phyloP scores from a whole-genome alignment of 768 basidiomycete species.

The Lactifluus hygrophoroides region DNA sequence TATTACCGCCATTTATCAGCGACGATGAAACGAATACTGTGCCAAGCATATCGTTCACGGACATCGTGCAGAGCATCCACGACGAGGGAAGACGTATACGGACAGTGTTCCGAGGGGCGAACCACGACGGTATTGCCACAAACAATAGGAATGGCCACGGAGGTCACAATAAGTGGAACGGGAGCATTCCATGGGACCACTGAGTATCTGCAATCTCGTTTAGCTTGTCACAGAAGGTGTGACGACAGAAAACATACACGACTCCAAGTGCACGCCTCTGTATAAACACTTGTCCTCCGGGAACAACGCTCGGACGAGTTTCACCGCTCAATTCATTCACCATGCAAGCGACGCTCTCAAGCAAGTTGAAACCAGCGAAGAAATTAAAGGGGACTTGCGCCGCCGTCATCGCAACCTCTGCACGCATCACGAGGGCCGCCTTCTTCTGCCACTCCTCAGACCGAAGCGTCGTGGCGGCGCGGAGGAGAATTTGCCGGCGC shows the following conservation, averaged over 20 bases:
- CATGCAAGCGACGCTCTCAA: conserved; percentile 31
- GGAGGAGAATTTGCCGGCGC: conserved; percentile 10
- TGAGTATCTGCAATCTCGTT: conserved; percentile 31
- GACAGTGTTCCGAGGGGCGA: conserved; percentile 44
- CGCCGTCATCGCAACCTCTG: conserved; percentile 1
- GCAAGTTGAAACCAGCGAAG: conserved; percentile 16
- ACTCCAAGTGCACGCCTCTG: conserved; percentile 45
- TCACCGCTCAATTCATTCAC: conserved; percentile 36
- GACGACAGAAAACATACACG: conserved; percentile 33
- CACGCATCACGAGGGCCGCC: neutral
- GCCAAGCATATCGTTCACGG: neutral
- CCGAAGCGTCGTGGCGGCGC: neutral
- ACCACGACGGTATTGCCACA: conserved; percentile 52
- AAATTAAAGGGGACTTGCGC: conserved; percentile 24
- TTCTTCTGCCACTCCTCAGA: conserved; percentile 11
- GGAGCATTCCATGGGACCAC: conserved; percentile 55
- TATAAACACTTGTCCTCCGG: conserved; percentile 38
- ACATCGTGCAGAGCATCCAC: conserved; percentile 41
- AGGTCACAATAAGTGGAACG: conserved; percentile 35
- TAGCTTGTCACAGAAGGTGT: neutral
- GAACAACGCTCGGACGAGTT: conserved; percentile 34
- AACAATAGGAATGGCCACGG: conserved; percentile 38
- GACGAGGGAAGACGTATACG: conserved; percentile 38
- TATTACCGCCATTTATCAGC: conserved; percentile 15
- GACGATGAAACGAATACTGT: neutral